Percentiles rank a stretch among this genome's conserved stretches.
phyloP scores from a whole-genome alignment of 1,284 basidiomycete genomes.

The Xerocomus minutiporus region DNA sequence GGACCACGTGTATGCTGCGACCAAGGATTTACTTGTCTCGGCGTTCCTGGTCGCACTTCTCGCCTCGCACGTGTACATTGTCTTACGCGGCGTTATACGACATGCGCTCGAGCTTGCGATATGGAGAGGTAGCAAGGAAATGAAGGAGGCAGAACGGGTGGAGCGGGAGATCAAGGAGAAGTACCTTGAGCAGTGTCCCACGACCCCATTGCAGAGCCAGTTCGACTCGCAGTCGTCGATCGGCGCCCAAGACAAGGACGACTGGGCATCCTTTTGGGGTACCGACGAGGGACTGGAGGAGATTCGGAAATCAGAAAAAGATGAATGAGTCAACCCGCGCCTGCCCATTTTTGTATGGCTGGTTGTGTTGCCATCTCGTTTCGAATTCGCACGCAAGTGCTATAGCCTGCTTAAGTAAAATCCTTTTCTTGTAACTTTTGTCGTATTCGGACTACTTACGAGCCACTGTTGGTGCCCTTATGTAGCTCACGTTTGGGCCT shows the following conservation, averaged over 20 bases:
- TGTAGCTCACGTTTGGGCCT: no score
- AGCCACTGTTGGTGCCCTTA: background rate
- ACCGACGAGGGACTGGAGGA: slow-evolving; percentile 27
- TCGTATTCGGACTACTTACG: background rate
- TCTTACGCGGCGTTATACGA: slow-evolving; percentile 60
- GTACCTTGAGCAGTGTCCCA: slow-evolving; percentile 39
- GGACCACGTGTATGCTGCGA: slow-evolving; percentile 36
- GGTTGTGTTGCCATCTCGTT: background rate
- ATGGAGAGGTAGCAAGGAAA: slow-evolving; percentile 71
- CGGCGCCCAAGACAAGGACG: slow-evolving; percentile 4
- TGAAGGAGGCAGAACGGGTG: slow-evolving; percentile 49
- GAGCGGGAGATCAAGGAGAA: slow-evolving; percentile 62
- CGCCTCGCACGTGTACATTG: slow-evolving; percentile 77
- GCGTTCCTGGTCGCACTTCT: slow-evolving; percentile 72
- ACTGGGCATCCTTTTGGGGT: slow-evolving; percentile 25
- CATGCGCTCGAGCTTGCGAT: slow-evolving; percentile 69
- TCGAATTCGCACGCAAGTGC: background rate
- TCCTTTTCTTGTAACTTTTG: background rate
- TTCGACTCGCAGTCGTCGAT: slow-evolving; percentile 1
- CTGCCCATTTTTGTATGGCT: background rate
- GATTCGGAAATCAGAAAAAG: slow-evolving; percentile 24
- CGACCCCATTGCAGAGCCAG: slow-evolving; percentile 2
- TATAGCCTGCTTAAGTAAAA: background rate
- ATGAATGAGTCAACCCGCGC: slow-evolving; percentile 9
- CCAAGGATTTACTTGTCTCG: slow-evolving; percentile 54